Evolutionary conservation across 208 protist genomes (phyloP).

Genomic region (Crithidia thermophila): DNA sequence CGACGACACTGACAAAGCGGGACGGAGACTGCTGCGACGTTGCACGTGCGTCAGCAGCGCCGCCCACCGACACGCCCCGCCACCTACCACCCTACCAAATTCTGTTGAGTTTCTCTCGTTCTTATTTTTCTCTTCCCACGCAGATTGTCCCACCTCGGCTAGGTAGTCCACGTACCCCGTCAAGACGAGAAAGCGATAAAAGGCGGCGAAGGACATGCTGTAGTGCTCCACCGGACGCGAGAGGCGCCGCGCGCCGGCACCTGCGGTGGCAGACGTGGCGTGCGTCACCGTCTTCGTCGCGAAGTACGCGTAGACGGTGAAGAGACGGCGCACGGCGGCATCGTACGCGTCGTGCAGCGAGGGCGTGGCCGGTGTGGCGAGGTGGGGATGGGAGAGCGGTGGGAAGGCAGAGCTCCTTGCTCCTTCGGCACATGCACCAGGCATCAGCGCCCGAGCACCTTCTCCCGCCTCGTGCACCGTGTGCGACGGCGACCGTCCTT

Average conservation of each 20-base stretch:
- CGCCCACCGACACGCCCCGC: neutral
- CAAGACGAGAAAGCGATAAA: slow-evolving; percentile 26
- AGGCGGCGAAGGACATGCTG: slow-evolving; percentile 30
- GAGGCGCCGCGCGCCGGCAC: neutral
- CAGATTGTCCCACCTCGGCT: slow-evolving; percentile 3
- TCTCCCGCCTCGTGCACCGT: slow-evolving; percentile 14
- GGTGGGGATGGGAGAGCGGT: too few species aligned
- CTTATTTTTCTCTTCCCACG: neutral
- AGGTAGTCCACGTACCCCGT: slow-evolving; percentile 31
- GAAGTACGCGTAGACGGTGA: slow-evolving; percentile 28
- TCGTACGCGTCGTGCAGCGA: slow-evolving; percentile 30
- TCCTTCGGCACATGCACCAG: neutral
- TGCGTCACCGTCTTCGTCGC: slow-evolving; percentile 21
- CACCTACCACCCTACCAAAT: too few species aligned
- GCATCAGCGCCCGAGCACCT: neutral
- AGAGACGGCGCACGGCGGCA: slow-evolving; percentile 30
- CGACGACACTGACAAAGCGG: neutral
- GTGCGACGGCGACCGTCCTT: slow-evolving; percentile 13
- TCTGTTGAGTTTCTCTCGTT: neutral
- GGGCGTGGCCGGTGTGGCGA: too few species aligned
- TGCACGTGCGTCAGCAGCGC: slow-evolving; percentile 21
- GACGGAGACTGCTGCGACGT: neutral
- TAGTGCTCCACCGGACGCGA: slow-evolving; percentile 17
- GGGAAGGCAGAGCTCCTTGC: too few species aligned
- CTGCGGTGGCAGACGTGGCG: neutral